Evolutionary conservation across 2,329 filamentous ascomycete species (phyloP).

Genomic region (Trichoderma harzianum): DNA sequence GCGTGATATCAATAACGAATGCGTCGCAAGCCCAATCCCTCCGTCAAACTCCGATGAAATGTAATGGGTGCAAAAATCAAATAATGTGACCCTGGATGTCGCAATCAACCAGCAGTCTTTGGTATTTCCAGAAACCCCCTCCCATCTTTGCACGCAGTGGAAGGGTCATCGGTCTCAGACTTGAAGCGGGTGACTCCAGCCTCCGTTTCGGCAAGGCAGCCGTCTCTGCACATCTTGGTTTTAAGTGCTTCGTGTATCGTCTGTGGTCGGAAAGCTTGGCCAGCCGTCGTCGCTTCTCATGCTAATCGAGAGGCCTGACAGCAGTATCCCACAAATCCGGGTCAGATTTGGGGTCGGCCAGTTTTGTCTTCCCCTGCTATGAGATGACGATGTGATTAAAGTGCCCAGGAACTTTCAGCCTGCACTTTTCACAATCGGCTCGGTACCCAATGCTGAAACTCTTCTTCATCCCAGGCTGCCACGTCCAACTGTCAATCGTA

Average conservation of each 20-base stretch:
- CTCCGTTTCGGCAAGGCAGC: background rate
- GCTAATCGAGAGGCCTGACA: slow-evolving; percentile 28
- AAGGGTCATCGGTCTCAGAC: background rate
- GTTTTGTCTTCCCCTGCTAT: slow-evolving; percentile 38
- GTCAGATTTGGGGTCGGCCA: slow-evolving; percentile 26
- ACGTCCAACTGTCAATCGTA: slow-evolving; percentile 59
- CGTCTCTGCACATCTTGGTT: background rate
- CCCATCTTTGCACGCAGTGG: background rate
- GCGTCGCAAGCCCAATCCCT: background rate
- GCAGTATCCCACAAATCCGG: slow-evolving; percentile 26
- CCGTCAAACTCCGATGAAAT: slow-evolving; percentile 3
- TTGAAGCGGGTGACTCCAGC: background rate
- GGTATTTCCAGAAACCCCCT: slow-evolving; percentile 8
- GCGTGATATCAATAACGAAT: slow-evolving; percentile 13
- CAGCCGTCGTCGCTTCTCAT: slow-evolving; percentile 19
- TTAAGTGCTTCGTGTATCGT: background rate
- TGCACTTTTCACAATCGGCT: slow-evolving; percentile 75
- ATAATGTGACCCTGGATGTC: slow-evolving; percentile 5
- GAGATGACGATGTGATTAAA: slow-evolving; percentile 76
- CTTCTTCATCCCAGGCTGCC: slow-evolving; percentile 62
- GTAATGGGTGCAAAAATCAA: background rate
- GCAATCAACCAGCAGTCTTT: slow-evolving; percentile 4
- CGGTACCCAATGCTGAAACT: slow-evolving; percentile 76
- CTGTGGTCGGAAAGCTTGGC: background rate
- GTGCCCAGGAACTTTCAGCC: slow-evolving; percentile 70